Percentiles rank a stretch among this genome's conserved stretches.
Evolutionary conservation across 306 rosid genomes (phyloP).

Genomic region (Trichosanthes cucumerina): DNA sequence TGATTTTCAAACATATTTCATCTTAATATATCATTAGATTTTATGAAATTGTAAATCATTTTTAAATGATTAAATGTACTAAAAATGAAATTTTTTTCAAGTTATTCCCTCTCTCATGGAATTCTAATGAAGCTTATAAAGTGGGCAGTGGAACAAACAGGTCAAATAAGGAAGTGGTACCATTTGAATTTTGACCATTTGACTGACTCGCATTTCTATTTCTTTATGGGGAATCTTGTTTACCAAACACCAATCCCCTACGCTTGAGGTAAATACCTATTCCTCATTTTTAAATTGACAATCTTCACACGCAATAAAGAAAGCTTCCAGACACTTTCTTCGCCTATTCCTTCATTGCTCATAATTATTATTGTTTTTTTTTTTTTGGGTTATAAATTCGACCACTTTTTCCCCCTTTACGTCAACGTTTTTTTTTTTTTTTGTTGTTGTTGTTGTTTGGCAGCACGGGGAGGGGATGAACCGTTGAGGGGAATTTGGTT

Average conservation of each 20-base stretch:
- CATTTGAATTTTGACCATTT: neutral
- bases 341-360: neutral
- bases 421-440: neutral
- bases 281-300: neutral
- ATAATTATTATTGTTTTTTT: neutral
- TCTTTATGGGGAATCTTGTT: neutral
- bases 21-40: neutral
- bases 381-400: neutral
- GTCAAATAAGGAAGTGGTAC: neutral
- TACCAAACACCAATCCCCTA: neutral
- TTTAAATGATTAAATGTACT: neutral
- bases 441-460: neutral
- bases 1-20: neutral
- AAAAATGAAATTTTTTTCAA: neutral
- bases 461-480: neutral
- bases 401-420: conserved; percentile 4
- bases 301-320: conserved; percentile 4
- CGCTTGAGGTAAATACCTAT: neutral
- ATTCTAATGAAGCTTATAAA: neutral
- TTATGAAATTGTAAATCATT: neutral
- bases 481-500: neutral
- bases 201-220: neutral
- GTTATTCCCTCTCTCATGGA: neutral
- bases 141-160: neutral
- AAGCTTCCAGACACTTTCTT: neutral